Evolutionary conservation across 176 grass and related monocot species (phyloP).

Genomic region (Rhipidocladum racemiflorum): DNA sequence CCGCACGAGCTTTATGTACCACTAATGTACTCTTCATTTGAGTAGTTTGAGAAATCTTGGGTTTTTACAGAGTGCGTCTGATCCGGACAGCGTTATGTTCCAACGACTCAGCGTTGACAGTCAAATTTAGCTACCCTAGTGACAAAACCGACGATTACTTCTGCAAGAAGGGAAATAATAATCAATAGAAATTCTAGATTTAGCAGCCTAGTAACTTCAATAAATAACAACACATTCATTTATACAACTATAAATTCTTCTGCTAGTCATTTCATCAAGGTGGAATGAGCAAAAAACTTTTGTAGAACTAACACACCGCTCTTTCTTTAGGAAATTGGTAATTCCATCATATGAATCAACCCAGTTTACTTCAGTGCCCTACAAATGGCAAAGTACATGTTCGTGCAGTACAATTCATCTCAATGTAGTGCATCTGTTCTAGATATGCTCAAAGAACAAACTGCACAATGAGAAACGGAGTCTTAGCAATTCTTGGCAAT

Average conservation of each 20-base stretch:
- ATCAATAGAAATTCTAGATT: no score
- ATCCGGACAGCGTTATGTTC: no score
- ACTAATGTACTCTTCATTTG: neutral
- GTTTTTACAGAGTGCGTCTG: neutral
- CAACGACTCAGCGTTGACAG: no score
- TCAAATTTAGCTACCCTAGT: neutral
- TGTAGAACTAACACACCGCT: no score
- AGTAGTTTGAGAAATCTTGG: neutral
- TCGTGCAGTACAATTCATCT: no score
- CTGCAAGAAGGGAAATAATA: slow-evolving; percentile 48
- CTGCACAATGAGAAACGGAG: neutral
- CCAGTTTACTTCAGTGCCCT: no score
- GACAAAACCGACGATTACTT: slow-evolving; percentile 56
- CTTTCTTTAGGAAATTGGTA: no score
- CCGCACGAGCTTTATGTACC: neutral
- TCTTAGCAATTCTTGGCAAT: neutral
- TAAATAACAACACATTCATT: neutral
- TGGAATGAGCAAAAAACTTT: no score
- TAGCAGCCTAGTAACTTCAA: no score
- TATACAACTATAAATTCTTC: neutral
- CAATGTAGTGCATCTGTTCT: neutral
- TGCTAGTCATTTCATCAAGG: no score
- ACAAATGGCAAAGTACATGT: no score
- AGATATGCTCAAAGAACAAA: neutral
- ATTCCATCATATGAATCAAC: no score